Evolutionary conservation across 2,329 filamentous ascomycete species (phyloP).

Genomic region (Botrytis byssoidea): DNA sequence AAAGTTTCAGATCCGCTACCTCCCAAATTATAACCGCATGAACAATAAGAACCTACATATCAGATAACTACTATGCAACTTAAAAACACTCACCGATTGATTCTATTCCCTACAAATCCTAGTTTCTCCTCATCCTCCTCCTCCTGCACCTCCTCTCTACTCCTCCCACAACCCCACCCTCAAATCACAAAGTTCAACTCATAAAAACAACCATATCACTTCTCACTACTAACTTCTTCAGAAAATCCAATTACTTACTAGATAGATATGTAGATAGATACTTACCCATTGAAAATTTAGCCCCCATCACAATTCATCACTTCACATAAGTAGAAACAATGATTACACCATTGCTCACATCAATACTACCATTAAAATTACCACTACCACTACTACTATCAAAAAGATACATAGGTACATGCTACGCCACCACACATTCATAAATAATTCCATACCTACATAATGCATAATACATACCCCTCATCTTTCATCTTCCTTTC

Average conservation of each 20-base stretch:
- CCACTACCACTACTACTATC: not conserved
- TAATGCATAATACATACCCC: not conserved
- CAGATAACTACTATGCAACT: not conserved
- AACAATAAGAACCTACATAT: not conserved
- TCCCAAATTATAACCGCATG: too few relatives aligned
- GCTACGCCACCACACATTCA: not conserved
- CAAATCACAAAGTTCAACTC: too few relatives aligned
- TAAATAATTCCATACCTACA: not conserved
- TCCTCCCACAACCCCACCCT: too few relatives aligned
- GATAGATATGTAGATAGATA: too few relatives aligned
- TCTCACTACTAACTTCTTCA: too few relatives aligned
- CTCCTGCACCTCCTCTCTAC: too few relatives aligned
- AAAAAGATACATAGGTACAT: not conserved
- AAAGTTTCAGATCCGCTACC: not conserved
- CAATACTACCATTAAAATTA: not conserved
- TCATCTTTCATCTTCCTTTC: not conserved
- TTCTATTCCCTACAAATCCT: too few relatives aligned
- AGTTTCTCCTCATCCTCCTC: too few relatives aligned
- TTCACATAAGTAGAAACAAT: not conserved
- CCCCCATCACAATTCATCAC: too few relatives aligned
- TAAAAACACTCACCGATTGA: too few relatives aligned
- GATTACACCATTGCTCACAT: not conserved
- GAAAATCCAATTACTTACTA: too few relatives aligned
- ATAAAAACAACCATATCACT: too few relatives aligned
- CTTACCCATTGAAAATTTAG: not conserved